Percentiles rank a stretch among this genome's conserved stretches.
Conservation (phyloP, 2,329 filamentous ascomycete species). For the Lachnellula cervina region DNA sequence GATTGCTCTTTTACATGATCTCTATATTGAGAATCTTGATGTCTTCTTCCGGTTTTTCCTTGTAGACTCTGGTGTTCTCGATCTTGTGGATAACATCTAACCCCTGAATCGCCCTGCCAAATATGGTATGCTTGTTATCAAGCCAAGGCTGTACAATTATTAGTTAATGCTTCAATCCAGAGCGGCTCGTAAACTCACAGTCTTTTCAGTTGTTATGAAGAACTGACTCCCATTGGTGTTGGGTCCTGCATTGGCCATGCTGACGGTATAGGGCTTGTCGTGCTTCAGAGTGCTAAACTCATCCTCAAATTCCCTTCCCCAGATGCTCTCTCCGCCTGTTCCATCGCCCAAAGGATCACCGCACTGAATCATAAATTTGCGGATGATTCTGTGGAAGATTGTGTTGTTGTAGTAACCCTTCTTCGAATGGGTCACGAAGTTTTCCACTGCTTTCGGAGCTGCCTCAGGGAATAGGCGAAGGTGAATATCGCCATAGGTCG, state of each 20-base stretch:
- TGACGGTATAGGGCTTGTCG: conserved; percentile 92
- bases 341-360: conserved; percentile 86
- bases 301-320: conserved; percentile 88
- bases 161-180: conserved; percentile 7
- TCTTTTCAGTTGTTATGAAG: conserved; percentile 97
- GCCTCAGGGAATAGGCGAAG: conserved; percentile 89
- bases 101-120: conserved; percentile 83
- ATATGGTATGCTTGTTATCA: conserved; percentile 94
- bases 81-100: conserved; percentile 95
- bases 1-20: conserved; percentile 25
- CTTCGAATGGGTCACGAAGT: conserved; percentile 88
- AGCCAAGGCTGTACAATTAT: conserved; percentile 65
- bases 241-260: conserved; percentile 95
- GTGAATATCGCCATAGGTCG: conserved; percentile 88
- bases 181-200: conserved; percentile 48
- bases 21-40: conserved; percentile 92
- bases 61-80: conserved; percentile 79
- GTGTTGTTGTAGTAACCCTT: conserved; percentile 96
- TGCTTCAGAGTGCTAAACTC: conserved; percentile 89
- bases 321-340: conserved; percentile 86
- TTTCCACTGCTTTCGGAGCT: conserved; percentile 92
- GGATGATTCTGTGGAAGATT: conserved; percentile 94
- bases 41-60: conserved; percentile 93
- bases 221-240: conserved; percentile 97
- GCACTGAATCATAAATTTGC: conserved; percentile 95